Evolutionary conservation across 768 basidiomycete species (phyloP).

Genomic region (Boletellus ananiceps): DNA sequence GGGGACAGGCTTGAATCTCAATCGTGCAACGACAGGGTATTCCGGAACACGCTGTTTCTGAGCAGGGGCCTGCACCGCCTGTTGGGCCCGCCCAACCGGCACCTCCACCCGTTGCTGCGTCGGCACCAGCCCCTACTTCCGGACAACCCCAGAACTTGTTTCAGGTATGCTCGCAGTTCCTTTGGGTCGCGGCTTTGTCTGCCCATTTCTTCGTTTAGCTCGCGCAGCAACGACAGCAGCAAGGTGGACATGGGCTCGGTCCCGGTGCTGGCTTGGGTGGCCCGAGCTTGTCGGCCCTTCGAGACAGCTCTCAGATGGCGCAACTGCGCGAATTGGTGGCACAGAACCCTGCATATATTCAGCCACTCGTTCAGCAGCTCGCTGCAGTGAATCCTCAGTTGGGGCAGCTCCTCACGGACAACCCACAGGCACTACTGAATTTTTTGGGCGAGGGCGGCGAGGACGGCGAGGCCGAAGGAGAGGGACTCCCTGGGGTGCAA

Average conservation of each 20-base stretch:
- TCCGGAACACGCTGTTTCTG: conserved; percentile 49
- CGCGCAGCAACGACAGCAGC: conserved; percentile 57
- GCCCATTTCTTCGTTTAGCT: conserved; percentile 40
- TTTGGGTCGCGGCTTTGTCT: neutral
- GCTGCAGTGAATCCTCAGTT: conserved; percentile 69
- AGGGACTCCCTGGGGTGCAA: conserved; percentile 24
- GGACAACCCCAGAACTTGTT: conserved; percentile 79
- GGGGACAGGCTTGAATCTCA: conserved; percentile 5
- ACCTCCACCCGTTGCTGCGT: conserved; percentile 34
- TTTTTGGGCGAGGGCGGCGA: conserved; percentile 51
- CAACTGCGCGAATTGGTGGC: conserved; percentile 69
- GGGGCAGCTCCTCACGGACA: conserved; percentile 58
- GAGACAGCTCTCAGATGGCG: conserved; percentile 59
- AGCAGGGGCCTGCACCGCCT: conserved; percentile 23
- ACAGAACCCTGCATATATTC: conserved; percentile 74
- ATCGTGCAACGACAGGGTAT: conserved; percentile 56
- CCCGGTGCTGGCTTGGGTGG: conserved; percentile 20
- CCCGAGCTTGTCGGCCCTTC: conserved; percentile 50
- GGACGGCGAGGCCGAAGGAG: conserved; percentile 39
- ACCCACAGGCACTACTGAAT: conserved; percentile 67
- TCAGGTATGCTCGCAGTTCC: conserved; percentile 47
- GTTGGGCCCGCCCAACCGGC: conserved; percentile 41
- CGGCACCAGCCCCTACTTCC: conserved; percentile 35
- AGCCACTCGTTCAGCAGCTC: conserved; percentile 82
- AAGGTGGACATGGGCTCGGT: conserved; percentile 29